phyloP scores from a whole-genome alignment of 495 filamentous ascomycete genomes.

The Thermothielavioides terrestris region DNA sequence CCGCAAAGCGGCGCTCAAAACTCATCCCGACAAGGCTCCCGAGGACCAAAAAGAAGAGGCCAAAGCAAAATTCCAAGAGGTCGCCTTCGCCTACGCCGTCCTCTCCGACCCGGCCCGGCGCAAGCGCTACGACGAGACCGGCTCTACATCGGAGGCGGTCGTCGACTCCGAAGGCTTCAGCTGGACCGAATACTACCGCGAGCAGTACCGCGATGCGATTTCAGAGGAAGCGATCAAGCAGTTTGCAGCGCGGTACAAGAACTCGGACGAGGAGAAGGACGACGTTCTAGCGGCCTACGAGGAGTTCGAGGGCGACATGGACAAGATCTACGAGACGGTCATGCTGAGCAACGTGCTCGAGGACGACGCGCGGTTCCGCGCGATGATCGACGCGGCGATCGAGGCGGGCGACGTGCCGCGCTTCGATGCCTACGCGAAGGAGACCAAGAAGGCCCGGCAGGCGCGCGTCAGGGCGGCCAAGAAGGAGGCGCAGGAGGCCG shows the following conservation, averaged over 20 bases:
- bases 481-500: slow-evolving; percentile 63
- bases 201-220: slow-evolving; percentile 66
- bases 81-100: slow-evolving; percentile 90
- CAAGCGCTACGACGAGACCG: slow-evolving; percentile 78
- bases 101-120: slow-evolving; percentile 73
- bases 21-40: slow-evolving; percentile 82
- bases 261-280: slow-evolving; percentile 71
- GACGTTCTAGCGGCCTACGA: slow-evolving; percentile 72
- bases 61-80: slow-evolving; percentile 70
- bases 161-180: slow-evolving; percentile 69
- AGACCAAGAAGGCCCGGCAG: slow-evolving; percentile 56
- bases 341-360: slow-evolving; percentile 79
- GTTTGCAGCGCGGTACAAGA: slow-evolving; percentile 70
- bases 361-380: slow-evolving; percentile 77
- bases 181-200: slow-evolving; percentile 81
- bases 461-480: slow-evolving; percentile 54
- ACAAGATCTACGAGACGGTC: slow-evolving; percentile 64
- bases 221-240: slow-evolving; percentile 58
- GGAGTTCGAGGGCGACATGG: slow-evolving; percentile 60
- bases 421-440: slow-evolving; percentile 61
- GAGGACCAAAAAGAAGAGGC: slow-evolving; percentile 56
- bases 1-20: slow-evolving; percentile 76
- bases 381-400: slow-evolving; percentile 77
- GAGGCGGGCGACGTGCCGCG: slow-evolving; percentile 51
- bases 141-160: slow-evolving; percentile 70